Evolutionary conservation across 1,139 yeast genomes (phyloP), one percentile per base, ranked within the genome.

Genomic region (Pichia sp.): DNA sequence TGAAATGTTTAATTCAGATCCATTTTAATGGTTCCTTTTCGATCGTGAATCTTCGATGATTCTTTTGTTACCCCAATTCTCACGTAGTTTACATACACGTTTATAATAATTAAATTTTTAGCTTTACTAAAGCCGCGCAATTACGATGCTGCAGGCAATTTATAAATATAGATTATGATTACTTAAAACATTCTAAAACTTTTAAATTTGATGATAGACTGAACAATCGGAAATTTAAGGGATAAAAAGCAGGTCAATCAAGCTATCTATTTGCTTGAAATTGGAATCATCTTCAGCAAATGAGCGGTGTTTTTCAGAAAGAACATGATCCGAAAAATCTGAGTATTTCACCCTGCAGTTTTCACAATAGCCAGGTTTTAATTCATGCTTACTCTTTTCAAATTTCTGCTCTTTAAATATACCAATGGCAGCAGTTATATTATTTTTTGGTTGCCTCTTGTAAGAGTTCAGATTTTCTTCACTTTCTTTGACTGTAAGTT

Each of bases 331-430:
- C 30, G 83, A 87, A 64, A 91, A 85, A 60, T 81, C 80, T 49
- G 87, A 91, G 65, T 87, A 93, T 65, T 86, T 85, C 58, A 86
- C 88, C 34, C 95, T 78, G 68, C 99, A 93, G 67, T 93, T 95
- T 66, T 93, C 99, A 70, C 99, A 93, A 68, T 87, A 89, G 0
- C 96, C 96, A 1, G 83, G 67, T 49, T 48, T 55, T 41, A 50
- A 45, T 37, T 56, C 59, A 23, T 46, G 53, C 48, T 53, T 57
- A 52, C 57, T 55, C 44, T 57, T 60, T 47, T 50, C 48, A 21
- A 36, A 46, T 28, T 44, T 55, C 47, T 51, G 46, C 10, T 46
- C 52, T 34, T 50, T 45, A 19, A 47, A 46, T 39, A 44, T 23
- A 10, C 55, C 50, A 19, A 47, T 12, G 8, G 55, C 46, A 36